These are phyloP conservation scores for Lichenothelia convexa DNA, from an alignment of 495 filamentous ascomycete genomes.

Conservation along the genomic window DNA sequence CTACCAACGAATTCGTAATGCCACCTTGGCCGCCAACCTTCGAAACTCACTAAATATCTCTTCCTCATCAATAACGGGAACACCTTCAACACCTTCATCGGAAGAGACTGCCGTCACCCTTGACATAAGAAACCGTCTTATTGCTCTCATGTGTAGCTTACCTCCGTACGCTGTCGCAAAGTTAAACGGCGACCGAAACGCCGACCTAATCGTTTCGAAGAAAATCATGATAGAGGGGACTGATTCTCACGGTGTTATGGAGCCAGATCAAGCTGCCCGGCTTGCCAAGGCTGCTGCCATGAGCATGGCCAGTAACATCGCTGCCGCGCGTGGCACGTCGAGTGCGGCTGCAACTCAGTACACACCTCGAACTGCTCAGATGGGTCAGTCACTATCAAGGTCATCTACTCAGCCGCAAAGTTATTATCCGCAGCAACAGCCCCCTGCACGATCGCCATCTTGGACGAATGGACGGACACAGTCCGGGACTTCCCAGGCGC, in stretches of 20 bases:
- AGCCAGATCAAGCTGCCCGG: conserved; percentile 50
- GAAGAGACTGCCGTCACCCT: conserved; percentile 61
- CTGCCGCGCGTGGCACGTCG: not conserved
- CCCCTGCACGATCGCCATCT: conserved; percentile 12
- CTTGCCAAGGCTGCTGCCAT: conserved; percentile 13
- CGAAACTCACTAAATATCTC: conserved; percentile 25
- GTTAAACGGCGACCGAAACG: conserved; percentile 65
- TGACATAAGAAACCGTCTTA: conserved; percentile 51
- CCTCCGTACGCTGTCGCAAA: conserved; percentile 79
- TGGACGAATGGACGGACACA: conserved; percentile 8
- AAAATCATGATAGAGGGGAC: conserved; percentile 54
- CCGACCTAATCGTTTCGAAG: conserved; percentile 65
- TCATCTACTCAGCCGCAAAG: conserved; percentile 5
- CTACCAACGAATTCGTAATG: conserved; percentile 66
- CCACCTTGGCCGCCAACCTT: conserved; percentile 31
- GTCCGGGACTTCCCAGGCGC: not conserved
- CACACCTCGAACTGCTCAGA: conserved; percentile 9
- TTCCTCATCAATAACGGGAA: conserved; percentile 25
- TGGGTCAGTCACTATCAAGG: conserved; percentile 6
- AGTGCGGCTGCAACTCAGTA: not conserved
- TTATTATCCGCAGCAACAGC: conserved; percentile 17
- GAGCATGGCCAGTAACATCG: not conserved
- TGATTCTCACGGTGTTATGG: conserved; percentile 64
- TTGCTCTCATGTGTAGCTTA: conserved; percentile 50
- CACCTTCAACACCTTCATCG: conserved; percentile 32